Evolutionary conservation across 2,329 filamentous ascomycete genomes (phyloP), one percentile per base, ranked within the genome.

Genomic region (Teratosphaeria destructans): DNA sequence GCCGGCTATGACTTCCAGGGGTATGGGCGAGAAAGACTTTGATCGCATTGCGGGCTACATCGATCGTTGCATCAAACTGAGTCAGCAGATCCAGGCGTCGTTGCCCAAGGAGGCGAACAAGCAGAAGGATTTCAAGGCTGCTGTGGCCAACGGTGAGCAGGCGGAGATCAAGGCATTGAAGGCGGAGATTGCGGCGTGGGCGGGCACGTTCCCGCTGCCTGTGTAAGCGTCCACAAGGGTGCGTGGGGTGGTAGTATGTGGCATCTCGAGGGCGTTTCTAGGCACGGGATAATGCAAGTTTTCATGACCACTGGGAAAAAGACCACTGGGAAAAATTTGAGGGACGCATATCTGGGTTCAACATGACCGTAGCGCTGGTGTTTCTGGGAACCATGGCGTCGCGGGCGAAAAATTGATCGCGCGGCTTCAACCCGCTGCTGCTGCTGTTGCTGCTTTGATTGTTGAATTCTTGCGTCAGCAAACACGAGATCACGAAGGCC

Each of bases 51-150:
- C 87, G 65, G 75, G 79, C 67, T 97, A 96, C 82, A 96, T 97
- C 69, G 90, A 95, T 75, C 82, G 86, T 72, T 83, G 85, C 75
- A 89, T 97, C 82, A 89, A 89, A 80, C 83, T 97, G 72, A 89
- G 87, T 83, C 90, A 91, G 83, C 86, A 92, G 72, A 82, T 95
- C 69, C 94, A 97, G 81, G 81, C 74, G 61, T 79, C 82, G 65
- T 84, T 97, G 27, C 93, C 94, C 75, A 96, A 96, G 85, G 89
- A 94, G 77, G 90, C 90, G 72, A 99, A 97, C 86, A 96, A 95
- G 86, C 89, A 95, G 76, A 97, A 97, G 86, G 94, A 99, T 82
- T 97, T 99, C 88, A 95, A 93, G 83, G 86, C 85, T 74, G 93
- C 90, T 84, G 90, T 96, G 63, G 84, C 88, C 60, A 79, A 82